Evolutionary conservation across 2,329 filamentous ascomycete genomes (phyloP).

Genomic region (Exophiala sp.): DNA sequence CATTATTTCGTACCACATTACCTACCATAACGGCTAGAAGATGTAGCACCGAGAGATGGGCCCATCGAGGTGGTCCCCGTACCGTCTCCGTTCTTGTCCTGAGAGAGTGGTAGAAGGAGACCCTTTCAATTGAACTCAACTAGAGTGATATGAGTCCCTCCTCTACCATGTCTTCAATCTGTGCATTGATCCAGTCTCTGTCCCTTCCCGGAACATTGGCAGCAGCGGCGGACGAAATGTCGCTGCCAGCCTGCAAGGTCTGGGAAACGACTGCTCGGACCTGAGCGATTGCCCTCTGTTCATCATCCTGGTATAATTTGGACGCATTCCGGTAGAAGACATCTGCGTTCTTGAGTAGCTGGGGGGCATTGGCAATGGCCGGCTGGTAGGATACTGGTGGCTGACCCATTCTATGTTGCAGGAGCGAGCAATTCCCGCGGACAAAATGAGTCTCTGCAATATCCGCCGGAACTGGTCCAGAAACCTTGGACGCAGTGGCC

Average conservation of each 20-base stretch:
- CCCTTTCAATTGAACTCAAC: background rate
- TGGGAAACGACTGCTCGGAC: conserved; percentile 13
- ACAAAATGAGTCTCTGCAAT: conserved; percentile 49
- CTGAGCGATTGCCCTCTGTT: conserved; percentile 19
- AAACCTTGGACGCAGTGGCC: conserved; percentile 48
- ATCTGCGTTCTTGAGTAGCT: conserved; percentile 51
- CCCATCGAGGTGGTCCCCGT: too few species aligned
- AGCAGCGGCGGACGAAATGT: conserved; percentile 1
- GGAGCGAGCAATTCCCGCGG: conserved; percentile 52
- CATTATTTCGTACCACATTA: too few species aligned
- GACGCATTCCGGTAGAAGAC: conserved; percentile 53
- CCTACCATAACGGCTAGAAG: too few species aligned
- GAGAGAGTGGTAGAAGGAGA: background rate
- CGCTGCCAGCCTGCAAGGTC: conserved; percentile 4
- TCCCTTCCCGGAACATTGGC: conserved; percentile 1
- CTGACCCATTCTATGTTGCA: conserved; percentile 48
- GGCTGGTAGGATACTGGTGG: conserved; percentile 40
- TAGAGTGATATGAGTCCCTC: conserved; percentile 20
- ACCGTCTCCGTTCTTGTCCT: background rate
- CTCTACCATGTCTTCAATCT: conserved; percentile 27
- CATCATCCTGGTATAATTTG: conserved; percentile 31
- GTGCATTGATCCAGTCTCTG: conserved; percentile 19
- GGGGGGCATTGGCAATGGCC: conserved; percentile 42
- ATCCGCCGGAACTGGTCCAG: conserved; percentile 41
- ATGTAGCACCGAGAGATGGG: too few species aligned